Percentiles rank a stretch among this genome's conserved stretches.
These are phyloP conservation scores for Flaveria robusta DNA, from an alignment of 129 eudicot genomes.

Conservation along the genomic window DNA sequence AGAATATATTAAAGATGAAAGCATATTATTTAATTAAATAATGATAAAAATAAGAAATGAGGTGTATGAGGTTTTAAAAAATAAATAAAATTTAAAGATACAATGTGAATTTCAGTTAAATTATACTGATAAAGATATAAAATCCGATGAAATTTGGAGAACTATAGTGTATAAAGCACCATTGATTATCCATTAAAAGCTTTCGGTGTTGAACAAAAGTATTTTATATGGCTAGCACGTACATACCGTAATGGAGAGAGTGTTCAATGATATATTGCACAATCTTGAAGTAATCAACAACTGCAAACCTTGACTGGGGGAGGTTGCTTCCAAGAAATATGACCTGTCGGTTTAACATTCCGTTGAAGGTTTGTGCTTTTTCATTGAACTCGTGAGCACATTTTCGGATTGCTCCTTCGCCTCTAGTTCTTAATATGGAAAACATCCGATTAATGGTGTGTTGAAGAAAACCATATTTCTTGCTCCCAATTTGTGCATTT, in stretches of 20 bases:
- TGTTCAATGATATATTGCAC: slow-evolving; percentile 38
- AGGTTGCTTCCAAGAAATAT: slow-evolving; percentile 27
- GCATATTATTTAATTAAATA: too few relatives aligned
- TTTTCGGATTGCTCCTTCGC: slow-evolving; percentile 33
- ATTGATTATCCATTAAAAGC: too few relatives aligned
- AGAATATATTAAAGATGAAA: too few relatives aligned
- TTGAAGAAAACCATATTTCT: slow-evolving; percentile 47
- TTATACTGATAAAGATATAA: too few relatives aligned
- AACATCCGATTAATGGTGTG: slow-evolving; percentile 50
- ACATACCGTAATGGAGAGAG: slow-evolving; percentile 44
- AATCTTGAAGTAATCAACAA: slow-evolving; percentile 45
- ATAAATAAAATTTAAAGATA: too few relatives aligned
- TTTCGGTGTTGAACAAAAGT: too few relatives aligned
- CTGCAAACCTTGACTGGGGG: slow-evolving; percentile 35
- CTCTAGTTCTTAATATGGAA: slow-evolving; percentile 51
- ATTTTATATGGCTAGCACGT: not conserved
- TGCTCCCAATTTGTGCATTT: slow-evolving; percentile 50
- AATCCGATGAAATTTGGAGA: too few relatives aligned
- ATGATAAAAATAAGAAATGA: too few relatives aligned
- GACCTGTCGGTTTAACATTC: slow-evolving; percentile 32
- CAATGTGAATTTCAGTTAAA: too few relatives aligned
- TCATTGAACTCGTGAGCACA: slow-evolving; percentile 41
- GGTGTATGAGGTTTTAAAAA: too few relatives aligned
- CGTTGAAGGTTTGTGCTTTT: slow-evolving; percentile 43
- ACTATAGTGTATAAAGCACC: too few relatives aligned